These are phyloP conservation scores for Sugiyamaella neomexicana DNA, from an alignment of 1,139 yeast species.

Conservation along the genomic window DNA sequence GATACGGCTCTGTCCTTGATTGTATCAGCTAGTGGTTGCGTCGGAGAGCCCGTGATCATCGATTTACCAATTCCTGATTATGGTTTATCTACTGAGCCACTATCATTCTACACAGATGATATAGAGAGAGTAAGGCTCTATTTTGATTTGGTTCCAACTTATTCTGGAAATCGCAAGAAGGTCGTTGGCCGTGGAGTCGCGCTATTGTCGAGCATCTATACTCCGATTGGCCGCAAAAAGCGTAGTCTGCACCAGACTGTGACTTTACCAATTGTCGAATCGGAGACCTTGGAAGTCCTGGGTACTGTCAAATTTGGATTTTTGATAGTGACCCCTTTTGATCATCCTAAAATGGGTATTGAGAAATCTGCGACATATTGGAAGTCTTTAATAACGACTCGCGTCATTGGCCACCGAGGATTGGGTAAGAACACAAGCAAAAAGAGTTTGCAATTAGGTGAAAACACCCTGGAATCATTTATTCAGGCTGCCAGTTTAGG, in stretches of 20 bases:
- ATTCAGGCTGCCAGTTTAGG: conserved; percentile 97
- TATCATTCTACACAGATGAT: conserved; percentile 63
- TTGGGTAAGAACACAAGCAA: conserved; percentile 80
- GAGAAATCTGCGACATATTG: conserved; percentile 82
- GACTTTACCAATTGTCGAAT: conserved; percentile 77
- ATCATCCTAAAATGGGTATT: conserved; percentile 67
- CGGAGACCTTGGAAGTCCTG: conserved; percentile 67
- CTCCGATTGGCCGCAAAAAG: conserved; percentile 69
- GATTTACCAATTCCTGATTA: conserved; percentile 86
- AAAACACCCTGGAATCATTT: conserved; percentile 91
- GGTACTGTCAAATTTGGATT: conserved; percentile 80
- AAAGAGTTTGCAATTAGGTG: conserved; percentile 87
- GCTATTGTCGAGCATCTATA: conserved; percentile 59
- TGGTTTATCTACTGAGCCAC: conserved; percentile 78
- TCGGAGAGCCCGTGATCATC: conserved; percentile 65
- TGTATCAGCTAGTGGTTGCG: conserved; percentile 50
- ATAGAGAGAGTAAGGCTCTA: conserved; percentile 56
- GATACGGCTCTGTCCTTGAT: conserved; percentile 86
- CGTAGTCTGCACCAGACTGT: conserved; percentile 65
- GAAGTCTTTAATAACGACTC: conserved; percentile 84
- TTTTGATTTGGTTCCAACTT: conserved; percentile 93
- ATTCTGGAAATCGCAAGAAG: conserved; percentile 55
- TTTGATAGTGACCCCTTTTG: conserved; percentile 69
- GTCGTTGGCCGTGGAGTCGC: conserved; percentile 88
- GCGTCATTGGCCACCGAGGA: conserved; percentile 97